Evolutionary conservation across 2,329 filamentous ascomycete genomes (phyloP).

Genomic region (Orbilia ellipsospora): DNA sequence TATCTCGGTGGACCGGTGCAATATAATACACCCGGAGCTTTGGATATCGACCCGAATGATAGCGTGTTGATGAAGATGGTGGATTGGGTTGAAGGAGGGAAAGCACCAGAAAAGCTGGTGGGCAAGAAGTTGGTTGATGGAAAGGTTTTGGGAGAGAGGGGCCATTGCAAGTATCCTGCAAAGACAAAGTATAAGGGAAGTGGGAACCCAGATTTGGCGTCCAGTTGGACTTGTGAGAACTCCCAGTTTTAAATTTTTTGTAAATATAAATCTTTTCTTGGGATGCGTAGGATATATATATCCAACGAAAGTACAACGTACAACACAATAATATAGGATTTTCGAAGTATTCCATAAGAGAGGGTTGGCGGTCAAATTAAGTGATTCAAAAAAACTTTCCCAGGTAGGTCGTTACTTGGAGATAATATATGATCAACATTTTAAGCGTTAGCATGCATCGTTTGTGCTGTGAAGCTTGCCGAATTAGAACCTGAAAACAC

Average conservation of each 20-base stretch:
- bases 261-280: background rate
- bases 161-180: constrained; percentile 42
- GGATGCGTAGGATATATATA: background rate
- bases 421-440: no score
- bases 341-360: background rate
- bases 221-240: constrained; percentile 41
- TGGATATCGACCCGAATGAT: constrained; percentile 25
- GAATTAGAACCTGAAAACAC: no score
- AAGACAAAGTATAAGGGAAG: constrained; percentile 41
- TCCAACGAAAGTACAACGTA: background rate
- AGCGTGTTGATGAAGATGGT: constrained; percentile 65
- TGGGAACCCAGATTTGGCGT: constrained; percentile 29
- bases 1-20: constrained; percentile 44
- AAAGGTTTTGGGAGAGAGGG: constrained; percentile 11
- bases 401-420: no score
- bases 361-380: no score
- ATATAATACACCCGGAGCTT: constrained; percentile 16
- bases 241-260: background rate
- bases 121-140: constrained; percentile 29
- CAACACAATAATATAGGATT: background rate
- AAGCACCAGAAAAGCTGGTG: constrained; percentile 60
- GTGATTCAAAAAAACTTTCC: no score
- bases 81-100: constrained; percentile 66
- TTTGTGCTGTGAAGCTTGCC: no score
- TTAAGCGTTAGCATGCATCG: no score